Conservation (phyloP, 805 yeast species). For the Grigorovia humatica region DNA sequence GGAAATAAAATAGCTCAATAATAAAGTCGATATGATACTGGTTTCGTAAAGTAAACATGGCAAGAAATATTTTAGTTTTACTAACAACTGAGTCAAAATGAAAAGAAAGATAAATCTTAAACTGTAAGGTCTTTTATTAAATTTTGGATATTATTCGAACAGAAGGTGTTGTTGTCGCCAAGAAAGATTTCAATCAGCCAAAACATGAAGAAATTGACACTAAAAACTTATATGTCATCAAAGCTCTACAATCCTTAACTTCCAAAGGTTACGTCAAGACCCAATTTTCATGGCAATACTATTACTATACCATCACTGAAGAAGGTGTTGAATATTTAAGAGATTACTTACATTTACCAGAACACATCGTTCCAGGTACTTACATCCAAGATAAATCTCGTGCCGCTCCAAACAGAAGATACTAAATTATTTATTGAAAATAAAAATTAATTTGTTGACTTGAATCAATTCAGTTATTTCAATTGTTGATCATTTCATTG, state of each 20-base stretch:
- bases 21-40: no score
- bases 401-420: conserved; percentile 46
- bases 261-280: conserved; percentile 99
- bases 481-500: background rate
- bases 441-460: no score
- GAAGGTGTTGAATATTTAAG: conserved; percentile 98
- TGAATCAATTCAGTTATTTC: background rate
- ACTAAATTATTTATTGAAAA: conserved; percentile 11
- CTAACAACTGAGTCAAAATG: conserved; percentile 13
- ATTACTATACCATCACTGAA: conserved; percentile 99
- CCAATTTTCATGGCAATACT: conserved; percentile 99
- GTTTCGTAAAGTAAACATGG: background rate
- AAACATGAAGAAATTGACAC: conserved; percentile 97
- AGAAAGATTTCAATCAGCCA: conserved; percentile 96
- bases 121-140: background rate
- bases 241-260: conserved; percentile 98
- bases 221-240: conserved; percentile 94
- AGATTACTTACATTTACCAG: conserved; percentile 97
- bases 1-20: no score
- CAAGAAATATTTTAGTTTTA: conserved; percentile 4
- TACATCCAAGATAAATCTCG: conserved; percentile 92
- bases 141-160: conserved; percentile 13
- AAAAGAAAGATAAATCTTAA: background rate
- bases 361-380: conserved; percentile 96
- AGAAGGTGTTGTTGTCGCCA: conserved; percentile 99